Evolutionary conservation across 75 land plant genomes (phyloP), one percentile per base, ranked within the genome.

Genomic region (Isoetes taiwanensis): DNA sequence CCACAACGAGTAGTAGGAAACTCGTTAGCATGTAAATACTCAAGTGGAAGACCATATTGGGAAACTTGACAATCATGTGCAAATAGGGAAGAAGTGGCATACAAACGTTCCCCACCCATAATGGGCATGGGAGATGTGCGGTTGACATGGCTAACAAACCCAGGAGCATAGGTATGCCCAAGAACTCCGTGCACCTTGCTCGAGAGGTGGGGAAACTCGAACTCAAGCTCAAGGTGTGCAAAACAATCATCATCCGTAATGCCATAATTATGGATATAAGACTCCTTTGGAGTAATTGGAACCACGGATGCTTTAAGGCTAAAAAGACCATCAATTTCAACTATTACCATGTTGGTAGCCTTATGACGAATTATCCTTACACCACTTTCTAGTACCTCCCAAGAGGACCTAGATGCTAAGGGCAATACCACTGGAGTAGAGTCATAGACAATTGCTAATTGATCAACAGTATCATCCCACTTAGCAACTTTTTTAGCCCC

Each of bases 191-290:
- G 73, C 41, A 78, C 80, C 2, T 29, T 5, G 34, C 43, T 54
- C 3, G 77, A 64, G 52, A 78, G 59, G 50, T 43, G 33, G 41
- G 0, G 21, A 46, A 83, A 83, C 42, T 54, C 63, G 64, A 83
- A 83, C 72, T 83, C 82, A 29, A 58, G 56, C 56, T 83, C 79
- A 58, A 83, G 64, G 42, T 83, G 86, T 9, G 86, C 86, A 62
- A 83, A 79, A 12, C 62, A 62, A 48, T 83, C 79, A 20, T 64
- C 66, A 0, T 32, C 33, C 1, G 86, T 77, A 14, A 83, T 34
- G 61, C 62, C 68, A 65, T 83, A 83, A 41, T 71, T 67, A 62
- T 79, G 86, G 16, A 70, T 41, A 16, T 35, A 52, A 72, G 73
- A 43, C 21, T 83, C 86, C 41, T 69, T 52, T 24, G 61, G 61